Conservation (phyloP, 73 alveolate species). For the Paraurostyla sp. region DNA sequence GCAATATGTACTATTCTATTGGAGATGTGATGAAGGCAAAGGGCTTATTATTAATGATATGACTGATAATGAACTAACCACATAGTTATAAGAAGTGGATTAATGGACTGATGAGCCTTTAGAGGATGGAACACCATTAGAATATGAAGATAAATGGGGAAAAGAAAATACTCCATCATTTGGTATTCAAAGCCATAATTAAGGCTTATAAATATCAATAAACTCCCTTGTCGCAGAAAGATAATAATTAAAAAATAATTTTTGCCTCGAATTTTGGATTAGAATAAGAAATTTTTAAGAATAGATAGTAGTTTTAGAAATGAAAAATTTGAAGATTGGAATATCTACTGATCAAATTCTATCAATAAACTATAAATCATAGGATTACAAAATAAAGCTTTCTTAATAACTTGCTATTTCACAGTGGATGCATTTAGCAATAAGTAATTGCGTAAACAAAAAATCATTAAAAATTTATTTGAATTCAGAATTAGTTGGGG, state of each 20-base stretch:
- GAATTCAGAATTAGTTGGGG: background rate
- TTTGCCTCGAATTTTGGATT: slow-evolving; percentile 24
- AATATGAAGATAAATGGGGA: slow-evolving; percentile 74
- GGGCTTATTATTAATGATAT: slow-evolving; percentile 51
- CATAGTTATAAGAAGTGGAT: slow-evolving; percentile 14
- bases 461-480: background rate
- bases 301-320: background rate
- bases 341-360: background rate
- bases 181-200: background rate
- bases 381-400: background rate
- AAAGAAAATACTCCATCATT: slow-evolving; percentile 48
- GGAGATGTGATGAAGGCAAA: slow-evolving; percentile 72
- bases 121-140: slow-evolving; percentile 59
- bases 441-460: background rate
- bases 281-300: background rate
- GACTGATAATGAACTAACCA: slow-evolving; percentile 59
- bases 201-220: background rate
- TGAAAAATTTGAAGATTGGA: background rate
- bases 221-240: background rate
- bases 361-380: background rate
- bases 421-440: slow-evolving; percentile 28
- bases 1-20: slow-evolving; percentile 22
- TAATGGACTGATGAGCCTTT: slow-evolving; percentile 49
- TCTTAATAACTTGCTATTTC: no score
- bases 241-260: background rate